These are phyloP conservation scores for Xylariaceae sp. DNA, from an alignment of 2,329 filamentous ascomycete genomes.

Conservation along the genomic window DNA sequence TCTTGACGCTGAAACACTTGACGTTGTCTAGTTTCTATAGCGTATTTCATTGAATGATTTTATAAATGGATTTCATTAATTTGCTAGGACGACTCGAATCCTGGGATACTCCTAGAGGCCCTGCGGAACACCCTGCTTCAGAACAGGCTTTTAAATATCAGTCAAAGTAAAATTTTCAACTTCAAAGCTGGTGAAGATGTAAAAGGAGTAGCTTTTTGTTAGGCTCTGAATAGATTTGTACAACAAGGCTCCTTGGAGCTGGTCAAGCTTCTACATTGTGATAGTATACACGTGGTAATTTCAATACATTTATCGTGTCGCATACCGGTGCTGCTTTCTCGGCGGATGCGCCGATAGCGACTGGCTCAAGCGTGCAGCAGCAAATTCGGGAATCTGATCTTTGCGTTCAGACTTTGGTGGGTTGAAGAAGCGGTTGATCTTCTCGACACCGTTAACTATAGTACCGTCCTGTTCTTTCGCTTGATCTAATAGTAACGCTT, in stretches of 20 bases:
- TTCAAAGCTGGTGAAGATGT: too few species aligned
- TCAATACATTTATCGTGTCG: slow-evolving; percentile 10
- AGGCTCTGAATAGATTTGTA: slow-evolving; percentile 15
- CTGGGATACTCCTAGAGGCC: too few species aligned
- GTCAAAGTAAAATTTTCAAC: too few species aligned
- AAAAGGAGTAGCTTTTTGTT: background rate
- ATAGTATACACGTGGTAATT: slow-evolving; percentile 19
- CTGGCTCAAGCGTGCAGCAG: background rate
- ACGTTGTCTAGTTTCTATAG: too few species aligned
- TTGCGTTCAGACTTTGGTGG: background rate
- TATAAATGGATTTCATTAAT: too few species aligned
- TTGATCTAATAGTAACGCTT: slow-evolving; percentile 60
- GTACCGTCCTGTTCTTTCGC: slow-evolving; percentile 57
- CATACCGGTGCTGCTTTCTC: background rate
- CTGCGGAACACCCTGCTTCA: too few species aligned
- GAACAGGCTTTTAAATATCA: too few species aligned
- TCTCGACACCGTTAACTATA: slow-evolving; percentile 63
- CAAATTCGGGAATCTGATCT: slow-evolving; percentile 16
- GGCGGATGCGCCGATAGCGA: background rate
- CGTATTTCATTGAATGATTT: too few species aligned
- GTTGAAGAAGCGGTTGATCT: slow-evolving; percentile 50
- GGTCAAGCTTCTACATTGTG: slow-evolving; percentile 16
- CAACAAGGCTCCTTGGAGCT: slow-evolving; percentile 6
- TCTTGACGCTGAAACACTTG: too few species aligned
- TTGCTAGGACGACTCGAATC: too few species aligned